phyloP scores from a whole-genome alignment of 768 basidiomycete species.

The Kwoniella dejecticola region DNA sequence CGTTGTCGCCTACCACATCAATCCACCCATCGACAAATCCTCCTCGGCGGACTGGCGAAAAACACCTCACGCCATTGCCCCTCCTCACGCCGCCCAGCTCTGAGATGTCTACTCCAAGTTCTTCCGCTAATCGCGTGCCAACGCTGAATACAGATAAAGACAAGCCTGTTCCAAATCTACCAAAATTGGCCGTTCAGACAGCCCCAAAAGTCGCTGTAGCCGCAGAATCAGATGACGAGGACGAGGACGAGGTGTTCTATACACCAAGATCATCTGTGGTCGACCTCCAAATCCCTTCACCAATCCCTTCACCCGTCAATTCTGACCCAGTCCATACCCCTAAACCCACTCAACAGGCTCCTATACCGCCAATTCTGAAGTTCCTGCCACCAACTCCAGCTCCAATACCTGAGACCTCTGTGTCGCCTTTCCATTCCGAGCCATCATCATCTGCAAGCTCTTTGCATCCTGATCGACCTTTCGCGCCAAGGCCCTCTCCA shows the following conservation, averaged over 20 bases:
- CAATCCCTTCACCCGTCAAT: background rate
- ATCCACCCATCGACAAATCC: conserved; percentile 1
- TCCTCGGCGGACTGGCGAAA: background rate
- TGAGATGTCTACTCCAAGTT: conserved; percentile 17
- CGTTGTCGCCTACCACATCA: conserved; percentile 13
- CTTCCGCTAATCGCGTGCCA: background rate
- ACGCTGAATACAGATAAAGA: background rate
- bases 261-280: conserved; percentile 30
- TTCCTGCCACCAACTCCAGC: conserved; percentile 49
- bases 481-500: conserved; percentile 7
- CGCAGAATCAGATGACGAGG: conserved; percentile 16
- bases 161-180: background rate
- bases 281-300: conserved; percentile 9
- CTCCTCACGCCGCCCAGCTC: conserved; percentile 35
- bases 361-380: conserved; percentile 27
- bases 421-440: conserved; percentile 41
- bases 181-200: background rate
- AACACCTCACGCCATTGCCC: conserved; percentile 6
- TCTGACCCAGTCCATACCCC: background rate
- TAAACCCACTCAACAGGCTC: background rate
- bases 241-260: conserved; percentile 32
- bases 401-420: conserved; percentile 29
- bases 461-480: conserved; percentile 26
- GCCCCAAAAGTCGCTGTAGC: background rate
- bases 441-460: conserved; percentile 18